Conservation (phyloP, 2,329 filamentous ascomycete species). For the Aspergillus sclerotialis region DNA sequence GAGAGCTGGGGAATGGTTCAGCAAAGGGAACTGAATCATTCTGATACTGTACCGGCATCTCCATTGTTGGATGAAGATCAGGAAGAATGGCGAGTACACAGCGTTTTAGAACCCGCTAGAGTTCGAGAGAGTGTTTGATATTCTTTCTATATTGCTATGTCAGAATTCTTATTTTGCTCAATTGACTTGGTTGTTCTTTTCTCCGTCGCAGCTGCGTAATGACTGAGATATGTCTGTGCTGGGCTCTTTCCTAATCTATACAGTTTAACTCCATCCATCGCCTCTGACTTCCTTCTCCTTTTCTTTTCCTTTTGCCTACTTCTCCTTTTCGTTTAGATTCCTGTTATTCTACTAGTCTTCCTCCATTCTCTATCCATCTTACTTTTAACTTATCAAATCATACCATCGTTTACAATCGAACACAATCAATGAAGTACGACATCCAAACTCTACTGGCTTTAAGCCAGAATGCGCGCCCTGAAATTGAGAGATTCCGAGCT, state of each 20-base stretch:
- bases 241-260: background rate
- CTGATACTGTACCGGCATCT: constrained; percentile 15
- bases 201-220: background rate
- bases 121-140: constrained; percentile 43
- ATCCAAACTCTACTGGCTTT: constrained; percentile 31
- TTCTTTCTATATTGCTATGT: background rate
- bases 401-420: too few species aligned
- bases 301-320: background rate
- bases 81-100: constrained; percentile 28
- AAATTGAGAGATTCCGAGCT: constrained; percentile 18
- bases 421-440: constrained; percentile 34
- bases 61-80: constrained; percentile 43
- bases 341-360: constrained; percentile 1
- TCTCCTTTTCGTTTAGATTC: constrained; percentile 1
- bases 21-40: constrained; percentile 18
- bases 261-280: background rate
- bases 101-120: constrained; percentile 37
- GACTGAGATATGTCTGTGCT: too few species aligned
- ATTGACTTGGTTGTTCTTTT: background rate
- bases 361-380: constrained; percentile 1
- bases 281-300: constrained; percentile 8
- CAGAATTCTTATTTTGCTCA: background rate
- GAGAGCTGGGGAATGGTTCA: constrained; percentile 53
- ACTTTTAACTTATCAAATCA: constrained; percentile 3
- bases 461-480: constrained; percentile 19